These are phyloP conservation scores for Neoscytalidium dimidiatum DNA, from an alignment of 2,329 filamentous ascomycete species.

Conservation along the genomic window DNA sequence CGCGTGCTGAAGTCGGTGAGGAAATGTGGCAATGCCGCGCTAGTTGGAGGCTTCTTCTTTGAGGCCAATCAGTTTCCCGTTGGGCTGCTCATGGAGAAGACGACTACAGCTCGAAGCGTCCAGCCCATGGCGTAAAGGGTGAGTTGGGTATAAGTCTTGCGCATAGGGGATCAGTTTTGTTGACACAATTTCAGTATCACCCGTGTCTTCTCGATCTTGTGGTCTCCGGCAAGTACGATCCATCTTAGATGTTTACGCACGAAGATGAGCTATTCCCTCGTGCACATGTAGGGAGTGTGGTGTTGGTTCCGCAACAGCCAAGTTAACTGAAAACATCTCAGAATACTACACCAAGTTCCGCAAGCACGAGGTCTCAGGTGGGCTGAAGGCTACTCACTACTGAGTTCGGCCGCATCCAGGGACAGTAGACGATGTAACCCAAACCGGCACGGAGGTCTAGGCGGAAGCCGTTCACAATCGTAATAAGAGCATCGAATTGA, in stretches of 20 bases:
- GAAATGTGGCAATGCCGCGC: slow-evolving; percentile 22
- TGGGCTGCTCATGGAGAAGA: slow-evolving; percentile 21
- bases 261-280: background rate
- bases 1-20: slow-evolving; percentile 12
- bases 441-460: background rate
- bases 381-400: slow-evolving; percentile 33
- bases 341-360: slow-evolving; percentile 22
- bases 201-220: slow-evolving; percentile 23
- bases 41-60: slow-evolving; percentile 23
- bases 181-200: slow-evolving; percentile 24
- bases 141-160: background rate
- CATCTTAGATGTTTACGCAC: background rate
- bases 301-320: background rate
- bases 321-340: background rate
- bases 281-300: no score
- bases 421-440: background rate
- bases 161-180: background rate
- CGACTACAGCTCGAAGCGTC: slow-evolving; percentile 18
- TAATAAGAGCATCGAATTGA: background rate
- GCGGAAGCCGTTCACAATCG: background rate
- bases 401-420: slow-evolving; percentile 31
- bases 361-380: slow-evolving; percentile 32
- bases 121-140: slow-evolving; percentile 22
- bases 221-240: slow-evolving; percentile 23
- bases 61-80: slow-evolving; percentile 20